Percentiles rank a stretch among this genome's conserved stretches.
Evolutionary conservation across 148 eudicot species (phyloP).

Genomic region (Polygonum maritimum): DNA sequence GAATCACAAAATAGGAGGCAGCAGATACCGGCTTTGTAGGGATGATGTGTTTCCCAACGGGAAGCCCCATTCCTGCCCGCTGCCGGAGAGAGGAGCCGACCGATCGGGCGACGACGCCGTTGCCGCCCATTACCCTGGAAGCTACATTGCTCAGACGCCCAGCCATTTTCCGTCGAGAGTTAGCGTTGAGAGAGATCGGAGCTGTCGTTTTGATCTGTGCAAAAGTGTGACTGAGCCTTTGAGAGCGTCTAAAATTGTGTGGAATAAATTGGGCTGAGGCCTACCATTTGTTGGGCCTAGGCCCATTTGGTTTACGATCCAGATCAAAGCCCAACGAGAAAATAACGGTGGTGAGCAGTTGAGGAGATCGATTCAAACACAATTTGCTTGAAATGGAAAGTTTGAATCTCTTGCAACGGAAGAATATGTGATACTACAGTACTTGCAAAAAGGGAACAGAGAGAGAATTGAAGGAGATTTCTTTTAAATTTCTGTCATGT

Average conservation of each 20-base stretch:
- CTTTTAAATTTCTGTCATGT: no score
- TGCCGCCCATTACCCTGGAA: constrained; percentile 61
- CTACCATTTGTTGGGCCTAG: neutral
- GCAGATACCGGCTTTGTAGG: constrained; percentile 62
- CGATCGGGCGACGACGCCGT: constrained; percentile 65
- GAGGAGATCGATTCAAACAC: neutral
- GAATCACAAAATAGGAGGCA: neutral
- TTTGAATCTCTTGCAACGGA: neutral
- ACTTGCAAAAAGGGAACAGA: neutral
- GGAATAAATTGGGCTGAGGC: neutral
- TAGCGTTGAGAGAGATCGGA: neutral
- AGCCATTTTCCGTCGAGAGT: constrained; percentile 40
- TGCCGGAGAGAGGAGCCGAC: constrained; percentile 54
- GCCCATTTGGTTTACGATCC: no score
- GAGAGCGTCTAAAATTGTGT: neutral
- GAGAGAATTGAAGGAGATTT: neutral
- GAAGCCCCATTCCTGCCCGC: constrained; percentile 90
- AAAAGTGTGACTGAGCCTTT: neutral
- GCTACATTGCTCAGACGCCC: constrained; percentile 58
- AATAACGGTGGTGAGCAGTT: no score
- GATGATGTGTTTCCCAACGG: constrained; percentile 86
- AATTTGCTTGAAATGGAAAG: neutral
- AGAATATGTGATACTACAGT: neutral
- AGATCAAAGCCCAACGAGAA: no score
- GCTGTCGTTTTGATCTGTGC: constrained; percentile 1